Base-by-base conservation (phyloP, 2,329 filamentous ascomycete species). In the Trichoderma sp. region DNA sequence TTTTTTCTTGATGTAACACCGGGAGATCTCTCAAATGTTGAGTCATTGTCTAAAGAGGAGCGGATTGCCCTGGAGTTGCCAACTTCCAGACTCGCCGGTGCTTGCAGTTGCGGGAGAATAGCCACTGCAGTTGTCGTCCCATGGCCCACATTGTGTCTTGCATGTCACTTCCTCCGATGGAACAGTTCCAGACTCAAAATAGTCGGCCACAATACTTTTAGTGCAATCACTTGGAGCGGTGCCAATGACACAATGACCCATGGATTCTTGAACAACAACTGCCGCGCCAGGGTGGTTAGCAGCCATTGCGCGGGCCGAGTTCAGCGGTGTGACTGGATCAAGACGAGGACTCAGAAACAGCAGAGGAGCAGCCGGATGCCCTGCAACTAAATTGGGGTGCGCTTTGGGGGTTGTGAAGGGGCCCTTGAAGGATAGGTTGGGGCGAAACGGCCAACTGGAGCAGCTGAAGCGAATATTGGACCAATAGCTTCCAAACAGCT, bases 101-200 rank as follows among this genome's bases (percentile, higher is more conserved):
- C 14, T 18, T 18, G 26, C 53, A 6, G 26, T 24, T 57, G 3
- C 53, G 12, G 53, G 53, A 57, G 53, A 57, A 30, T 57, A 28
- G 53, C 53, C 53, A 57, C 32, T 66, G 39, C 63, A 66, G 18
- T 34, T 30, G 34, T 66, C 28, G 56, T 56, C 63, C 63, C 63
- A 66, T n/a, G 63, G 39, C 26, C 63, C 63, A 53, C 63, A 66
- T 21, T 51, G n/a, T 30, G 47, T 28, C 18, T 66, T 30, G 63
- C 63, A 66, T 24, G 43, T 5, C n/a, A 30, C 21, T 34, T 66
- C 63, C 63, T 56, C 43, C 14, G 14, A 24, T 56, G 66, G 51
- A 62, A 62, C 58, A 39, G 21, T 36, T 24, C 58, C 58, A 26
- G 32, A 62, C 21, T 62, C 67, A n/a, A 70, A 70, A 30, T 70